Base-by-base conservation (phyloP, 345 rosid species). In the Tarenaya hassleriana region DNA sequence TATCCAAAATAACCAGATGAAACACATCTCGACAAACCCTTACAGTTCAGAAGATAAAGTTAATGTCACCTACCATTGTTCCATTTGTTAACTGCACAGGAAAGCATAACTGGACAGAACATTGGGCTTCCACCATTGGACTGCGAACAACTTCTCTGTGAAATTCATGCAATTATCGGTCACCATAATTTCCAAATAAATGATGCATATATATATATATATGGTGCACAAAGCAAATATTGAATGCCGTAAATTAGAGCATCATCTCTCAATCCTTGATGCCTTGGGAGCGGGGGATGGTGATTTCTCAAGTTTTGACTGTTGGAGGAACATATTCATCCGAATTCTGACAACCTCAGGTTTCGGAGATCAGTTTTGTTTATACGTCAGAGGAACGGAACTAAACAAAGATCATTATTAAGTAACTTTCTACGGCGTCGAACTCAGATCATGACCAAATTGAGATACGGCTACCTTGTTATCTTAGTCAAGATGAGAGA, bases 91-190 rank as follows among this genome's bases (percentile, higher is more conserved):
- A 72, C 70, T 76, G 84, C 53, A 86, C 80, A 33, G 97, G 97
- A 82, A 86, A 86, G 80, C 86, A 83, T 60, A 86, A 57, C 77
- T 84, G 88, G 64, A 90, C 97, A 31, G 82, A 81, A 60, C 97
- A 79, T 50, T 90, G 97, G 43, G 79, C 97, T 78, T 90, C 91
- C 8, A 83, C 88, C 95, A 90, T 90, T 18, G 84, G 88, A 67
- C 97, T 90, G 50, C 55, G 65, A 31, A 90, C 95, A 43, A 79
- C 79, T 69, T 90, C 94, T 68, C 97, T 90, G 62, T 55, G 73
- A 66, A 67, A 58, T 33, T 52, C 32, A 40, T 42, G 39, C 44
- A 61, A 69, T 47, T 69, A 56, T 37, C 68, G 40, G 27, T 16
- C 53, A 57, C 40, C 16, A 7, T 17, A 16, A 41, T 44, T 7